Evolutionary conservation across 306 rosid genomes (phyloP), one percentile per base, ranked within the genome.

Genomic region (Psophocarpus tetragonolobus): DNA sequence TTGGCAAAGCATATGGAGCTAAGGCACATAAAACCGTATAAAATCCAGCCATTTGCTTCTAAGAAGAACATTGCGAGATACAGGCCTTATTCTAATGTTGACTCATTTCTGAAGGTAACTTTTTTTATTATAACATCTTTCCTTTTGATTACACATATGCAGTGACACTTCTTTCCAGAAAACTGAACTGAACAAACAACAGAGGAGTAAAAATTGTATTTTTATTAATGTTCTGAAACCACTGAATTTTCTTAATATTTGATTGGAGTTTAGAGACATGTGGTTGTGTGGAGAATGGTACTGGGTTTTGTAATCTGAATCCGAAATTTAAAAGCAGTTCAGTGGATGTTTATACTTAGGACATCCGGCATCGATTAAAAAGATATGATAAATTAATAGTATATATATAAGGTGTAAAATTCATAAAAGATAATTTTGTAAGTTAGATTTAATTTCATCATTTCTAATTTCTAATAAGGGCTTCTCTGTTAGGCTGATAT

Each of bases 81-180:
- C 50, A 85, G 73, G 68, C 91, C 91, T 18, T 87, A 87, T 80
- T 87, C 87, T 14, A 85, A 87, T 78, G 91, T 87, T n/a, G 91
- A 87, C 77, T 87, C 87, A 39, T 87, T 87, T 77, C 69, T 87
- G n/a, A 87, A 87, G 87, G 91, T 87, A 68, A 65, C 4, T 63
- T 35, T 30, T 60, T 63, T 32, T 15, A 45, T 44, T 29, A 42
- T 75, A 30, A 51, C 33, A 17, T 15, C 64, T 15, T 62, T 24
- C 45, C 57, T 35, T 15, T 48, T 41, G 56, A 68, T 68, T 24
- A 6, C 72, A 29, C 51, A 24, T 4, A 71, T 45, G n/a, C 21
- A 30, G 17, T 32, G 45, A 21, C 9, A 70, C 20, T 48, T 11
- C 5, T 23, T 29, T 9, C 23, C 68, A 41, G 68, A 4, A 18